These are phyloP conservation scores for Vicia sativa DNA, from an alignment of 306 rosid genomes.

Conservation along the genomic window DNA sequence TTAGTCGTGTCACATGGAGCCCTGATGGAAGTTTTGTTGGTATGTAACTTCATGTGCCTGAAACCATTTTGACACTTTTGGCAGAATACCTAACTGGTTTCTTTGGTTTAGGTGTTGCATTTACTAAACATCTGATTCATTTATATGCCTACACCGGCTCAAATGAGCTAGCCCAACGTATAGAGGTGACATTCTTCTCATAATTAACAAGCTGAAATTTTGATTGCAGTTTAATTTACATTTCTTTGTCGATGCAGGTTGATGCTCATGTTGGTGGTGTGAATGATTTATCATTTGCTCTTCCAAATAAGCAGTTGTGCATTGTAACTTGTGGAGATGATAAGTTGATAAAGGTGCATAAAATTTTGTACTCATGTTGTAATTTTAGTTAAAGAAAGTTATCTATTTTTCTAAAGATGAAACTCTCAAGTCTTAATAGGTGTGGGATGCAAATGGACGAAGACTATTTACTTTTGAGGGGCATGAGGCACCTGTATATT, in stretches of 20 bases:
- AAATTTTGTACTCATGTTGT: conserved; percentile 18
- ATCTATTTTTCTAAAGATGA: conserved; percentile 38
- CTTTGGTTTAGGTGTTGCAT: conserved; percentile 75
- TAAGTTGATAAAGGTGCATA: conserved; percentile 71
- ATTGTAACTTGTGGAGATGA: conserved; percentile 91
- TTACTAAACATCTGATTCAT: conserved; percentile 79
- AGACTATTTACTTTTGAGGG: conserved; percentile 72
- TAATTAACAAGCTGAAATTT: conserved; percentile 23
- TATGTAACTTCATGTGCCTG: conserved; percentile 46
- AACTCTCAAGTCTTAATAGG: conserved; percentile 53
- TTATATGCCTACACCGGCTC: conserved; percentile 67
- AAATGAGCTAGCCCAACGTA: conserved; percentile 62
- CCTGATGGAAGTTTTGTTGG: conserved; percentile 83
- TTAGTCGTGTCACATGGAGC: conserved; percentile 85
- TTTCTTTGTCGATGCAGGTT: conserved; percentile 50
- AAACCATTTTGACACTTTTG: conserved; percentile 26
- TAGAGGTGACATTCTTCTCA: conserved; percentile 61
- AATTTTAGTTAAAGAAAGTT: conserved; percentile 22
- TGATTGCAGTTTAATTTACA: conserved; percentile 35
- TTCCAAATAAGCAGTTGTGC: conserved; percentile 74
- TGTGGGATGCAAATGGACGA: conserved; percentile 74
- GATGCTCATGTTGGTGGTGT: conserved; percentile 87
- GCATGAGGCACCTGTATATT: conserved; percentile 84
- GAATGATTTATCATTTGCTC: conserved; percentile 87
- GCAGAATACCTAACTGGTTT: conserved; percentile 40